Evolutionary conservation across 1,284 basidiomycete genomes (phyloP), one percentile per base, ranked within the genome.

Genomic region (Salmacisia buchloeana): DNA sequence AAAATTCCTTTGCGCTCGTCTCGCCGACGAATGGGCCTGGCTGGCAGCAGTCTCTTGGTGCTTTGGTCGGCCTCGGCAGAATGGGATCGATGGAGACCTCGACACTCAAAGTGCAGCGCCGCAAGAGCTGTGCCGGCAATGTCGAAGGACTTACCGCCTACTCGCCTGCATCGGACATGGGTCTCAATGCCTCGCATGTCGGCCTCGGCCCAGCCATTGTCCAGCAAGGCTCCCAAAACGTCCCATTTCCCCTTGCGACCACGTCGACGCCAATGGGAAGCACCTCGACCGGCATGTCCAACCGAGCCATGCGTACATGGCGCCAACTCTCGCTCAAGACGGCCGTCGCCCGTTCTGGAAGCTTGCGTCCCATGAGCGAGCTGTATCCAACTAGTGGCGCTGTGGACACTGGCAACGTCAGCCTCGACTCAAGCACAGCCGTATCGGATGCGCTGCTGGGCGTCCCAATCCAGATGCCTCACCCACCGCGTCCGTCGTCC

Each of bases 71-170:
- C 10, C 39, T 72, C 39, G 67, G 64, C 35, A 68, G 70, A 3
- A 63, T 72, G 21, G 64, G 64, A 13, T 66, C 66, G 23, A 69
- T 67, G 54, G 70, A 72, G 38, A 72, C 70, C 6, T 66, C 70
- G 35, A 67, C 68, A n/a, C 65, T 72, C 62, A 71, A 70, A 62
- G 66, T 71, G 43, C 69, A 71, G 62, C 64, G 69, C 27, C 64
- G 71, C 4, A 69, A 68, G 61, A 69, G 71, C 61, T 66, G 69
- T 29, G 66, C 67, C 5, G 70, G 66, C 5, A 29, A 25, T 54
- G 27, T 33, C 2, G 49, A 54, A 12, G 27, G 29, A 15, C 25
- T 54, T n/a, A n/a, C n/a, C 49, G 6, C 3, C 7, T 29, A 33
- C 29, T 33, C 49, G 6, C 27, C 49, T 12, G 12, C 12, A 15